Percentiles rank a stretch among this genome's conserved stretches.
Evolutionary conservation across 192 early-diverging fungal species (phyloP).

Genomic region (Backusella macrospora): DNA sequence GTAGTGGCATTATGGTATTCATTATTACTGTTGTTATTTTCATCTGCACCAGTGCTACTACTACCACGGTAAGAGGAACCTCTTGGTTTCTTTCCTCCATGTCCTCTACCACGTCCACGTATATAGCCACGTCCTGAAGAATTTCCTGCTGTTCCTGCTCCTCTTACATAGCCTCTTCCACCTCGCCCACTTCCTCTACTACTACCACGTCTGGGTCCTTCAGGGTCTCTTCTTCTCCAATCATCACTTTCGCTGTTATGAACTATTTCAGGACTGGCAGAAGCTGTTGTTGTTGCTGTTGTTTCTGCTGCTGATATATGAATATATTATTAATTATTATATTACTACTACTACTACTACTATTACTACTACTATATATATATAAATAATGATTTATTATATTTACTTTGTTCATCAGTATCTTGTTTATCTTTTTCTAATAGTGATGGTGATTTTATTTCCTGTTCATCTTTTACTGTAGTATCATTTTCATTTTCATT

Average conservation of each 20-base stretch:
- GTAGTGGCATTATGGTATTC: not conserved
- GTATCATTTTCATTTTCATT: not conserved
- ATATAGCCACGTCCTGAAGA: not conserved
- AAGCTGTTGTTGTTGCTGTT: not conserved
- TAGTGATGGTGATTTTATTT: not conserved
- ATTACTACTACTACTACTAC: not conserved
- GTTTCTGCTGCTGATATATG: not conserved
- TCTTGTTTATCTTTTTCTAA: not conserved
- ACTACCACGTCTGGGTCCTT: not conserved
- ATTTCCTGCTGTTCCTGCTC: not conserved
- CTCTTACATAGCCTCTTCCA: not conserved
- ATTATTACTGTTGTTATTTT: not conserved
- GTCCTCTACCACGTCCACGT: conserved; percentile 6
- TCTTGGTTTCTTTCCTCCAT: not conserved
- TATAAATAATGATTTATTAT: not conserved
- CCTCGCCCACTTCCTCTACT: conserved; percentile 2
- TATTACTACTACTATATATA: too few species aligned
- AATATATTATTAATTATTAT: not conserved
- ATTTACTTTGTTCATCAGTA: not conserved
- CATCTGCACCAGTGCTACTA: not conserved
- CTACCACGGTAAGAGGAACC: not conserved
- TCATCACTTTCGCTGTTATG: not conserved
- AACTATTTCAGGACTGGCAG: not conserved
- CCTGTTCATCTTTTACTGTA: not conserved
- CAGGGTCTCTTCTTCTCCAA: conserved; percentile 13